Conservation (phyloP, 768 basidiomycete genomes). For the Clitopilus passeckerianus region DNA sequence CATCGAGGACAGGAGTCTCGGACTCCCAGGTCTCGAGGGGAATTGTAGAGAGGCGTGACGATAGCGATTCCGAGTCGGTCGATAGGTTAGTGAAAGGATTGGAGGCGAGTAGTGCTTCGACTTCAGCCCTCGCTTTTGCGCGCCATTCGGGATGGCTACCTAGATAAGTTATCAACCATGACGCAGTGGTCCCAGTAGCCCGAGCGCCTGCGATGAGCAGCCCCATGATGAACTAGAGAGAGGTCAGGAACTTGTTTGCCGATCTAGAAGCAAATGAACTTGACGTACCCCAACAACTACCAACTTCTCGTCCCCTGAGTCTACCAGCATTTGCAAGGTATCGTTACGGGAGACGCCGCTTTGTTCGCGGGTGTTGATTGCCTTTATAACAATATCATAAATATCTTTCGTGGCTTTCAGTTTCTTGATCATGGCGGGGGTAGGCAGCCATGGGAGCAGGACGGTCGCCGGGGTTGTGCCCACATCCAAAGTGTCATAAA, state of each 20-base stretch:
- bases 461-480: slow-evolving; percentile 71
- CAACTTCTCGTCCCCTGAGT: slow-evolving; percentile 61
- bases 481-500: slow-evolving; percentile 66
- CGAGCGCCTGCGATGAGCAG: slow-evolving; percentile 76
- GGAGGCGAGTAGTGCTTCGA: slow-evolving; percentile 47
- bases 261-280: slow-evolving; percentile 1
- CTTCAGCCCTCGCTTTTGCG: slow-evolving; percentile 53
- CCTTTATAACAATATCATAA: slow-evolving; percentile 59
- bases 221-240: slow-evolving; percentile 71
- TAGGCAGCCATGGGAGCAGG: slow-evolving; percentile 74
- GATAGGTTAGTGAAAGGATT: slow-evolving; percentile 25
- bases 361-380: slow-evolving; percentile 51
- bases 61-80: slow-evolving; percentile 24
- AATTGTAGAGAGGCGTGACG: slow-evolving; percentile 48
- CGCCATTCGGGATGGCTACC: slow-evolving; percentile 66
- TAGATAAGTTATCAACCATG: slow-evolving; percentile 72
- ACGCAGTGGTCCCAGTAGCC: slow-evolving; percentile 75
- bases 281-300: slow-evolving; percentile 62
- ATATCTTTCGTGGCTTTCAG: slow-evolving; percentile 71
- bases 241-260: background rate
- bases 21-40: slow-evolving; percentile 69
- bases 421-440: slow-evolving; percentile 66
- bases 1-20: slow-evolving; percentile 65
- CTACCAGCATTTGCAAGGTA: slow-evolving; percentile 71
- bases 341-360: slow-evolving; percentile 58